phyloP scores from a whole-genome alignment of 1,284 basidiomycete species.

The Thelephora terrestris region DNA sequence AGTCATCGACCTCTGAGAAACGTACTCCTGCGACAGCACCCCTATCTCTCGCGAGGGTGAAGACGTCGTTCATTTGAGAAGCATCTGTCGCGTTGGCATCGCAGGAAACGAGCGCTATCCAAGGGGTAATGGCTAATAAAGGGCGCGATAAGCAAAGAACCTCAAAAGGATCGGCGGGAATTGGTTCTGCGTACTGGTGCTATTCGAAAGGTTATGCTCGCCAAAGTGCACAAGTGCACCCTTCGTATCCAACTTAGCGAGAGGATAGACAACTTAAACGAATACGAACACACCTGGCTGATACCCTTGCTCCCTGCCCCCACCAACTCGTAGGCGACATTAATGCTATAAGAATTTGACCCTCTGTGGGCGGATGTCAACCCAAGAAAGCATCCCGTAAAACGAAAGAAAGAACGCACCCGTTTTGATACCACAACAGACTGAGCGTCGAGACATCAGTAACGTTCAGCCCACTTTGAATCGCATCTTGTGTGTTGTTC shows the following conservation, averaged over 20 bases:
- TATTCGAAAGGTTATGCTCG: slow-evolving; percentile 32
- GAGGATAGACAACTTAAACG: not conserved
- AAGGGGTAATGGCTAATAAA: slow-evolving; percentile 59
- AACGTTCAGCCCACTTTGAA: slow-evolving; percentile 37
- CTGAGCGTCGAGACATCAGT: slow-evolving; percentile 47
- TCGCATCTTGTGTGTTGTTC: slow-evolving; percentile 48
- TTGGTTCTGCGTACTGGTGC: slow-evolving; percentile 22
- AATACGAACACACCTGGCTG: slow-evolving; percentile 34
- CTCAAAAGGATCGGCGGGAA: not conserved
- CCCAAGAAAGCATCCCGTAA: too few relatives aligned
- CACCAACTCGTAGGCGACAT: slow-evolving; percentile 49
- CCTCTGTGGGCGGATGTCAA: not conserved
- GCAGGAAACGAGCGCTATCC: slow-evolving; percentile 83
- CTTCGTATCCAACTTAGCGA: slow-evolving; percentile 22
- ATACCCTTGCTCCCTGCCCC: slow-evolving; percentile 37
- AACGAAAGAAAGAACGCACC: slow-evolving; percentile 23
- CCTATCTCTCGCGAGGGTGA: slow-evolving; percentile 65
- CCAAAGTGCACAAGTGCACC: slow-evolving; percentile 76
- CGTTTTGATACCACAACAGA: slow-evolving; percentile 52
- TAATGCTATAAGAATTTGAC: slow-evolving; percentile 26
- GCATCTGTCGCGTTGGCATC: slow-evolving; percentile 63
- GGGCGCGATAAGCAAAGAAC: slow-evolving; percentile 10
- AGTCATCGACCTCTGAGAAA: slow-evolving; percentile 6
- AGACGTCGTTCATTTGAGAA: slow-evolving; percentile 55
- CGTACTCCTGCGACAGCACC: slow-evolving; percentile 72